phyloP scores from a whole-genome alignment of 176 grass and related monocot species.

The Lolium rigidum region DNA sequence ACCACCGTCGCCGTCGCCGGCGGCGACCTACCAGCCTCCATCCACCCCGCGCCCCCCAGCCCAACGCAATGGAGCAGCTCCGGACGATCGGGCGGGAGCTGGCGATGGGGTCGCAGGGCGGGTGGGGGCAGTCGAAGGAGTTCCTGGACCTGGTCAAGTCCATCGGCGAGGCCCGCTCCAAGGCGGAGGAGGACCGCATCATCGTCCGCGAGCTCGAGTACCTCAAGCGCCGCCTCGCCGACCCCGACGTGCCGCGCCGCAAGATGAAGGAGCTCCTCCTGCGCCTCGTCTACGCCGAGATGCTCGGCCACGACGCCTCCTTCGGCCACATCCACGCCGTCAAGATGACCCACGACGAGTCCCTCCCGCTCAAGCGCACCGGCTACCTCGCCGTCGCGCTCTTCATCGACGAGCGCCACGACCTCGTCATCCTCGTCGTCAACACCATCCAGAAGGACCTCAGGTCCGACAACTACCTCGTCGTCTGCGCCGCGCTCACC shows the following conservation, averaged over 20 bases:
- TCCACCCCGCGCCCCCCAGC: neutral
- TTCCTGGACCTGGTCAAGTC: constrained; percentile 99
- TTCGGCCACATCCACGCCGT: constrained; percentile 99
- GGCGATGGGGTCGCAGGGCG: constrained; percentile 92
- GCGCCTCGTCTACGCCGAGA: constrained; percentile 97
- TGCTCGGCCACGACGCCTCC: constrained; percentile 98
- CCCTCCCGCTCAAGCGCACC: constrained; percentile 86
- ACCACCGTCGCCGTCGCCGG: constrained; percentile 41
- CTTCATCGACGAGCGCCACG: constrained; percentile 94
- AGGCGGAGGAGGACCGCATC: constrained; percentile 99
- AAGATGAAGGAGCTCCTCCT: constrained; percentile 98
- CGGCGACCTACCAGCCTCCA: neutral
- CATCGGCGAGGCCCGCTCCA: constrained; percentile 98
- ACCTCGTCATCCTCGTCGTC: constrained; percentile 98
- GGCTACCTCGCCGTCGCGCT: constrained; percentile 98
- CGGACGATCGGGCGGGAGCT: constrained; percentile 96
- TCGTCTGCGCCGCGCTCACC: constrained; percentile 79
- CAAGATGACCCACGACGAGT: constrained; percentile 99
- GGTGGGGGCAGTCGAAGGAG: constrained; percentile 91
- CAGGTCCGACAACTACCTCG: constrained; percentile 92
- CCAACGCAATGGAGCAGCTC: constrained; percentile 85
- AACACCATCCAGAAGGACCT: constrained; percentile 99
- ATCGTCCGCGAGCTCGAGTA: constrained; percentile 88
- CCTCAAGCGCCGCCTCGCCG: constrained; percentile 86
- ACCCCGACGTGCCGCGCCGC: constrained; percentile 90